Evolutionary conservation across 495 filamentous ascomycete genomes (phyloP), one percentile per base, ranked within the genome.

Genomic region (Xylaria longipes): DNA sequence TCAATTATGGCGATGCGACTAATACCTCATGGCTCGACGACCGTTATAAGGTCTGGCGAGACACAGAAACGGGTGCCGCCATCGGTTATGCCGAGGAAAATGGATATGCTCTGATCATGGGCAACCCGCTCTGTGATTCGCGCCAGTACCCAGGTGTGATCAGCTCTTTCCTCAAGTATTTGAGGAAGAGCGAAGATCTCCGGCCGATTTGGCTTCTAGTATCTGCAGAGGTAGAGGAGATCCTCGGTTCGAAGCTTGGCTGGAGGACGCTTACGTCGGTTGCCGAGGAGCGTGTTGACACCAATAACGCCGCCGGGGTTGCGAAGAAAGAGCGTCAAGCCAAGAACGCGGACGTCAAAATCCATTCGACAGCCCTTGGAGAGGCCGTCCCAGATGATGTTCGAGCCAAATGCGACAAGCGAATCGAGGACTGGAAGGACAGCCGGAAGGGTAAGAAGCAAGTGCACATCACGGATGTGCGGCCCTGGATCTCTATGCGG

Each of bases 21-120:
- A 94, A 95, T 72, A 97, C 93, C 0, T 93, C 93, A 1, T 97
- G 92, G 91, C 87, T 92, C 25, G 94, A 97, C 78, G 90, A 92
- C 7, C 89, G 92, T 17, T 95, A 91, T 77, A 88, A 91, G 76
- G 89, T 96, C 72, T 97, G 91, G 91, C 91, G 93, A 6, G 91
- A 96, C 73, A 82, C 86, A 52, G 78, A 80, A 6, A 95, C 93
- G 1, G 94, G 93, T 56, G 93, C 93, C 7, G 93, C 93, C 0
- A 85, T 95, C 50, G 89, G 92, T 20, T 97, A 91, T 71, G 91
- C 94, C 2, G 88, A 90, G 29, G 88, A 90, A 74, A 87, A 89
- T 79, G 89, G 86, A 73, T 93, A 90, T 73, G 92, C 88, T 12
- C 90, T 96, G 50, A 90, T 94, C 27, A 92, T 94, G 72, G 93